phyloP scores from a whole-genome alignment of 306 rosid genomes.

The Quercus berberidifolia region DNA sequence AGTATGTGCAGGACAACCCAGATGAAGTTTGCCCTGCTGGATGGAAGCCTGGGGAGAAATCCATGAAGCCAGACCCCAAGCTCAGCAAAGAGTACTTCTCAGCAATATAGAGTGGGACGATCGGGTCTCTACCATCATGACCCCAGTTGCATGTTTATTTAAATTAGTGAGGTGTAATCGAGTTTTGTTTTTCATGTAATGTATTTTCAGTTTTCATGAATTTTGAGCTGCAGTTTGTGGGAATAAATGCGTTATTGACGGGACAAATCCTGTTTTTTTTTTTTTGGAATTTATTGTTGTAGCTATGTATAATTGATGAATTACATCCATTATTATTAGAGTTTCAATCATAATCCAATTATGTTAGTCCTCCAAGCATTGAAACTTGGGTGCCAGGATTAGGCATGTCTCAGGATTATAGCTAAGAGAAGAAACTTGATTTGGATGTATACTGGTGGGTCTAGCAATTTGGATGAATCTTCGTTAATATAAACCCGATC shows the following conservation, averaged over 20 bases:
- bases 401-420: neutral
- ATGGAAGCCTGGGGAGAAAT: constrained; percentile 98
- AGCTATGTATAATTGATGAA: neutral
- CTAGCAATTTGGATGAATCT: neutral
- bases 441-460: neutral
- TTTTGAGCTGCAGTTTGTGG: constrained; percentile 34
- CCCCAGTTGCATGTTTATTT: constrained; percentile 23
- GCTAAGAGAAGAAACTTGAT: neutral
- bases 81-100: constrained; percentile 91
- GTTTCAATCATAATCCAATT: neutral
- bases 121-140: neutral
- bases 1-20: constrained; percentile 91
- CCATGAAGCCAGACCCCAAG: constrained; percentile 99
- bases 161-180: constrained; percentile 29
- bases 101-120: constrained; percentile 44
- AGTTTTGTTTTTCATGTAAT: constrained; percentile 31
- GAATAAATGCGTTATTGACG: constrained; percentile 24
- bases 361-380: neutral
- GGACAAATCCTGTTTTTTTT: constrained; percentile 25
- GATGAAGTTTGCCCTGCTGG: constrained; percentile 98
- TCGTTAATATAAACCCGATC: too few species aligned
- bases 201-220: constrained; percentile 20
- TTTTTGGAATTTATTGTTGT: constrained; percentile 21
- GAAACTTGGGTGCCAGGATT: neutral
- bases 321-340: neutral